These are phyloP conservation scores for Urtica urens DNA, from an alignment of 306 rosid genomes.

Conservation along the genomic window DNA sequence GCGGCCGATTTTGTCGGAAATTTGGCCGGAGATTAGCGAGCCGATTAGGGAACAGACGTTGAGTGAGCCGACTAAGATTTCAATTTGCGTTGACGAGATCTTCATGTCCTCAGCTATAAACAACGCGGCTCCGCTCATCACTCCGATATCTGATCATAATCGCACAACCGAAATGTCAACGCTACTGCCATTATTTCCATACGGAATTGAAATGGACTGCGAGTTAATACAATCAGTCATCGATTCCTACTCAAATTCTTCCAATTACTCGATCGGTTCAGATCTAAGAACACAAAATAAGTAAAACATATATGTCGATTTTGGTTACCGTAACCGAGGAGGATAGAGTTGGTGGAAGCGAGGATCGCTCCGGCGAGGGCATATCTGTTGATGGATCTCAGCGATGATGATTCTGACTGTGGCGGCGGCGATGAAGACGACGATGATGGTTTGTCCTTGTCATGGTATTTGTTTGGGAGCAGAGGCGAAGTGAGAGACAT, in stretches of 20 bases:
- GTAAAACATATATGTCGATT: background rate
- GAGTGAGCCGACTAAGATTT: constrained; percentile 32
- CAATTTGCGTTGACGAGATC: constrained; percentile 21
- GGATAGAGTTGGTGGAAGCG: constrained; percentile 38
- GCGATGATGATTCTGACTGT: background rate
- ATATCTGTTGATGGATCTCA: constrained; percentile 22
- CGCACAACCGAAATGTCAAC: background rate
- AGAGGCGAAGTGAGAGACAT: no score
- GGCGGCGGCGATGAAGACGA: background rate
- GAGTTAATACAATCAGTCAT: no score
- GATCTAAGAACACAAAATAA: background rate
- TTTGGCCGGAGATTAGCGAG: constrained; percentile 27
- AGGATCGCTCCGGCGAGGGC: constrained; percentile 33
- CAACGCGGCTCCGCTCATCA: constrained; percentile 38
- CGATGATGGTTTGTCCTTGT: background rate
- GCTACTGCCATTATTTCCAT: background rate
- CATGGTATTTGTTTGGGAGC: background rate
- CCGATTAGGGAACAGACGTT: constrained; percentile 32
- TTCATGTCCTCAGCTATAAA: constrained; percentile 22
- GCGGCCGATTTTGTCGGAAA: constrained; percentile 29
- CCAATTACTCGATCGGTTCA: no score
- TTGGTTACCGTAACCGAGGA: constrained; percentile 30
- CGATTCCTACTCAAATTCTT: no score
- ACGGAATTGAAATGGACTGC: background rate
- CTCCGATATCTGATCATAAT: constrained; percentile 40